Conservation (phyloP, 768 basidiomycete species). For the Trametes punicea region DNA sequence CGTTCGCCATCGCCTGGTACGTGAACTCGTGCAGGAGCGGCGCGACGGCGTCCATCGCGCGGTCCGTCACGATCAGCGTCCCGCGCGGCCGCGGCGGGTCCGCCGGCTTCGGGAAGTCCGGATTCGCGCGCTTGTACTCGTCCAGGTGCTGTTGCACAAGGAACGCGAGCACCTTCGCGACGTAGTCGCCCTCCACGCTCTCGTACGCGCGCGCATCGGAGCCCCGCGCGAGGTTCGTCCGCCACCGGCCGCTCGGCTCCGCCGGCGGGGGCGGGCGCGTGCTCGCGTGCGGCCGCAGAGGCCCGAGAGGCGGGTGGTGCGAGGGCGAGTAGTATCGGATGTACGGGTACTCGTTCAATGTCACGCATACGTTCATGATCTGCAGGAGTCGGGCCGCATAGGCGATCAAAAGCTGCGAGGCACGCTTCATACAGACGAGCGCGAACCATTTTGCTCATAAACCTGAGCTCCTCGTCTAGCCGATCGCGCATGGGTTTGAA, state of each 20-base stretch:
- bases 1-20: constrained; percentile 98
- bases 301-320: constrained; percentile 79
- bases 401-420: not conserved
- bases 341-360: constrained; percentile 87
- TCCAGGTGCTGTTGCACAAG: constrained; percentile 83
- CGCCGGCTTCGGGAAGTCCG: constrained; percentile 73
- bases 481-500: constrained; percentile 65
- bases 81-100: constrained; percentile 61
- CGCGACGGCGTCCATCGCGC: constrained; percentile 90
- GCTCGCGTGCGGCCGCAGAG: constrained; percentile 65
- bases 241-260: constrained; percentile 68
- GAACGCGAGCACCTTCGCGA: constrained; percentile 79
- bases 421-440: not conserved
- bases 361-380: constrained; percentile 88
- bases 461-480: constrained; percentile 85
- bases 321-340: constrained; percentile 90
- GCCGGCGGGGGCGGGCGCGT: constrained; percentile 61
- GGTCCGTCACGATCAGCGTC: constrained; percentile 89
- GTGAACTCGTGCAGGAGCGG: constrained; percentile 97
- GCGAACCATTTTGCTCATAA: constrained; percentile 65
- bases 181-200: constrained; percentile 68
- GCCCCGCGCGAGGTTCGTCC: constrained; percentile 77
- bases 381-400: constrained; percentile 25
- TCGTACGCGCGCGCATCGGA: constrained; percentile 66
- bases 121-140: constrained; percentile 80